Percentiles rank a stretch among this genome's conserved stretches.
phyloP scores from a whole-genome alignment of 805 yeast genomes.

The Ogataea salicorniae region DNA sequence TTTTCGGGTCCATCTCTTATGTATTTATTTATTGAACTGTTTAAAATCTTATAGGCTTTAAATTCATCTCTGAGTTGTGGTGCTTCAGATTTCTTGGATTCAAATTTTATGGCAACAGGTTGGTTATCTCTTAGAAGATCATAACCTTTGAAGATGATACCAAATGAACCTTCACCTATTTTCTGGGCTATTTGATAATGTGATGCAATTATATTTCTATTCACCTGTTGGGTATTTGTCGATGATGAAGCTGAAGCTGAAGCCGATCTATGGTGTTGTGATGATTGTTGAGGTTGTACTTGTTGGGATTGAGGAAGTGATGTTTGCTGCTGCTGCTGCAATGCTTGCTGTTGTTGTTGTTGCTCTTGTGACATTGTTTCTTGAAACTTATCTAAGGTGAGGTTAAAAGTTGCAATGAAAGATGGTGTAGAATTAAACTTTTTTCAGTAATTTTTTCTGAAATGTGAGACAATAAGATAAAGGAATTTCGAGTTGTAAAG shows the following conservation, averaged over 20 bases:
- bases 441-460: no score
- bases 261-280: constrained; percentile 13
- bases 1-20: constrained; percentile 23
- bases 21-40: constrained; percentile 41
- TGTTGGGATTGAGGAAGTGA: background rate
- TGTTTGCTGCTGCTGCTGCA: background rate
- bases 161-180: constrained; percentile 86
- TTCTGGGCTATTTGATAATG: constrained; percentile 80
- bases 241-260: constrained; percentile 17
- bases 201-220: constrained; percentile 38
- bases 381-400: no score
- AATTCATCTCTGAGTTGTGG: constrained; percentile 81
- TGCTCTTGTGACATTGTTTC: background rate
- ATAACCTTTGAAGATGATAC: constrained; percentile 77
- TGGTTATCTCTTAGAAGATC: constrained; percentile 56
- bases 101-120: constrained; percentile 76
- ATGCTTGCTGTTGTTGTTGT: constrained; percentile 1
- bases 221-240: constrained; percentile 13
- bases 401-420: background rate
- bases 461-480: no score
- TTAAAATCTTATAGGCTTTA: constrained; percentile 67
- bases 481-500: no score
- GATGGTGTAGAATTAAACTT: background rate
- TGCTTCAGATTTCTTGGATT: constrained; percentile 75
- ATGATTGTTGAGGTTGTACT: constrained; percentile 1